Base-by-base conservation (phyloP, 2,329 filamentous ascomycete genomes). In the Aspergillus sp. region DNA sequence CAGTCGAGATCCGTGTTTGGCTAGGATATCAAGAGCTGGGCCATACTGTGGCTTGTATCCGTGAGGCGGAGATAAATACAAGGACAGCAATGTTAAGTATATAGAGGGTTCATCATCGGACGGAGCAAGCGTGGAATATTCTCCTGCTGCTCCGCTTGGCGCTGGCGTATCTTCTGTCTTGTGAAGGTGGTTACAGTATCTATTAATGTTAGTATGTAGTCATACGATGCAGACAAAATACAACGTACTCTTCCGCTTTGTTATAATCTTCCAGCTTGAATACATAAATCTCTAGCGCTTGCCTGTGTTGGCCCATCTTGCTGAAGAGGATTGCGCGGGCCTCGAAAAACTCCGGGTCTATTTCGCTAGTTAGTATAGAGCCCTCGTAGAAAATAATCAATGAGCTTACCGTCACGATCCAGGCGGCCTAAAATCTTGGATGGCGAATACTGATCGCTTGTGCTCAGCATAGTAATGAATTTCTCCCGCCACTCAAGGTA, bases 261-360 rank as follows among this genome's bases (percentile, higher is more conserved):
- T 79, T 80, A 61, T 90, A 93, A 72, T 96, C 89, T 64, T 89
- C 80, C 73, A 99, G 85, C 73, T 93, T 95, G 77, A 97, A 99
- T 27, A 98, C 93, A 72, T 96, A 99, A 52, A 99, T 96, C 71
- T 95, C 89, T n/a, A 99, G 79, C 0, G 95, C 95, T 75, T 98
- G 92, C 70, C 91, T 93, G 77, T 99, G 93, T 67, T 93, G 89
- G 6, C 91, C 91, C 90, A 98, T 96, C 66, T 95, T 96, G 74
- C 91, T 92, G 40, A 98, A 84, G 19, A 98, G 88, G 45, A 98
- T 88, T 6, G 95, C 95, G 60, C 93, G 87, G 2, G 91, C 87
- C 72, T 98, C 93, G 73, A 89, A 96, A 68, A 97, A 97, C 3
- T 85, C 82, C 0, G 92, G 81, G 71, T 97, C 91, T 93, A 63